Base-by-base conservation (phyloP, 805 yeast genomes). In the Zygosaccharomyces lentus region DNA sequence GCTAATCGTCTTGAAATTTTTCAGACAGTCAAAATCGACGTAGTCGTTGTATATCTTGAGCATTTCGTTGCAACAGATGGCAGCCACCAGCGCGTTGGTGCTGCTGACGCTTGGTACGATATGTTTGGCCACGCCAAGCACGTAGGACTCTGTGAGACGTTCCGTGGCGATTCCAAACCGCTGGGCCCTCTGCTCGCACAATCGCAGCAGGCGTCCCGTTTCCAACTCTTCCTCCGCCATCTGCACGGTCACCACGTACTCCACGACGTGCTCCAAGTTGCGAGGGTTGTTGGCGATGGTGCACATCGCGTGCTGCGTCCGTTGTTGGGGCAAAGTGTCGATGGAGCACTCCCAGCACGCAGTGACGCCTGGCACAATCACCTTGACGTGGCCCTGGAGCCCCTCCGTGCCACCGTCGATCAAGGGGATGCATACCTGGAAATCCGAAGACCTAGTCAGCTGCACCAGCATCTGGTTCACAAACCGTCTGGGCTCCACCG, bases 351-450 rank as follows among this genome's bases (percentile, higher is more conserved):
- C 98, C 69, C 87, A 91, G 66, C 99, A 91, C 0, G 96, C 84
- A 0, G 91, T 80, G 25, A 88, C 65, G 0, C 87, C 80, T 1
- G 99, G 98, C 13, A 89, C 66, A 31, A 91, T 88, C 10, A 88
- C 84, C 57, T 96, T 81, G 10, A 89, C 77, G 58, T 91, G 96
- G 2, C 99, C 99, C 53, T 85, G 77, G 59, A 91, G 84, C 0
- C 97, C 97, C 61, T 91, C 98, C 0, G 96, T 85, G 2, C 97
- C 99, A 3, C 97, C 97, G 62, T 91, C 99, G 12, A 93, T 80
- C 60, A 91, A 64, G 0, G 89, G 88, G 37, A 80, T 78, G 15
- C 78, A 63, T 1, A 71, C 64, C 10, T 69, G 72, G 10, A 75
- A 75, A 41, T 71, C 69, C 2, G 77, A 73, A 0, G 63, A 68